Conservation (phyloP, 202 grass and related monocot species). For the Setaria italica region DNA sequence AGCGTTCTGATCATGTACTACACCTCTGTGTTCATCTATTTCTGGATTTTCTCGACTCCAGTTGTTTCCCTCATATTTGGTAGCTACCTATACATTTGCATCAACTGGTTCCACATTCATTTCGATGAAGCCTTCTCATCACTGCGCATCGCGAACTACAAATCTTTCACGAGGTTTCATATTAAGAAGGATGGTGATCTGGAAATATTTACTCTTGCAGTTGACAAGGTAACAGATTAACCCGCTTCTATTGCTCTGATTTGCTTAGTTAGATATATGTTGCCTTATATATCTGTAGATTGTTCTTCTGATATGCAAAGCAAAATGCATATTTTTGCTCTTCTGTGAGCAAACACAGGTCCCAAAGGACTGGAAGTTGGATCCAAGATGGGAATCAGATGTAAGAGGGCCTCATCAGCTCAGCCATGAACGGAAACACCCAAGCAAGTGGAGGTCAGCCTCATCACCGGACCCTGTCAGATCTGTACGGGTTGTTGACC, state of each 20-base stretch:
- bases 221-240: slow-evolving; percentile 80
- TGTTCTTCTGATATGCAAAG: not conserved
- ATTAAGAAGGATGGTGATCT: slow-evolving; percentile 78
- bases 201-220: slow-evolving; percentile 90
- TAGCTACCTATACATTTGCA: slow-evolving; percentile 90
- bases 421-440: slow-evolving; percentile 68
- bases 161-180: slow-evolving; percentile 91
- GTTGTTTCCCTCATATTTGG: slow-evolving; percentile 93
- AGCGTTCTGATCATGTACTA: slow-evolving; percentile 88
- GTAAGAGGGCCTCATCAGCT: slow-evolving; percentile 60
- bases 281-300: slow-evolving; percentile 9
- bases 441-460: slow-evolving; percentile 89
- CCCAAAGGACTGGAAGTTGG: slow-evolving; percentile 92
- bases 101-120: slow-evolving; percentile 98
- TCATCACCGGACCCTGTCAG: slow-evolving; percentile 72
- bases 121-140: slow-evolving; percentile 99
- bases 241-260: slow-evolving; percentile 33
- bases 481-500: slow-evolving; percentile 76
- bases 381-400: slow-evolving; percentile 87
- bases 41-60: slow-evolving; percentile 95
- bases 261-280: not conserved
- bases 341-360: slow-evolving; percentile 60
- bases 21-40: slow-evolving; percentile 89
- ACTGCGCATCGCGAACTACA: slow-evolving; percentile 93
- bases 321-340: slow-evolving; percentile 1